Percentiles rank a stretch among this genome's conserved stretches.
phyloP scores from a whole-genome alignment of 2,329 filamentous ascomycete species.

The Fusarium transvaalense region DNA sequence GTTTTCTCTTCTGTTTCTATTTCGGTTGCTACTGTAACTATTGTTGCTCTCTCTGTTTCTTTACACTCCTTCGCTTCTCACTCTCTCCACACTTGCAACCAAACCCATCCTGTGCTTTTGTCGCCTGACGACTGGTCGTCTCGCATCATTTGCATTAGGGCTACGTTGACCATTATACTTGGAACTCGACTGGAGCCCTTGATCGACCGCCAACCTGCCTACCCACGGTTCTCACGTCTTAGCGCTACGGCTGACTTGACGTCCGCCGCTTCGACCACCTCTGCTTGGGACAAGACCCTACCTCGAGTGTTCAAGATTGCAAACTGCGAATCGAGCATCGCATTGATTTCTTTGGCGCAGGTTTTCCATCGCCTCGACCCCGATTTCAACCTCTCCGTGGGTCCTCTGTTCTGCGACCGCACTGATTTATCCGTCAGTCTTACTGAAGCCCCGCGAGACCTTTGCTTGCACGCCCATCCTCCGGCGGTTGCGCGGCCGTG shows the following conservation, averaged over 20 bases:
- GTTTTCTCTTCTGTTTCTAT: constrained; percentile 41
- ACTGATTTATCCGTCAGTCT: constrained; percentile 36
- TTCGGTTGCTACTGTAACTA: constrained; percentile 31
- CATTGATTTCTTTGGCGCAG: constrained; percentile 26
- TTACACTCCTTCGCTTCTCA: constrained; percentile 47
- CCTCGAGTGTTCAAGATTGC: constrained; percentile 24
- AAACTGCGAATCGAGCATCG: constrained; percentile 25
- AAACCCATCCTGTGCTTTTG: constrained; percentile 34
- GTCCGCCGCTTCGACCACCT: constrained; percentile 38
- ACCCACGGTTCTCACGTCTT: constrained; percentile 30
- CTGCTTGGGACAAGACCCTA: constrained; percentile 25
- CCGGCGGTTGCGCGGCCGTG: constrained; percentile 48
- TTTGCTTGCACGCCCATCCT: constrained; percentile 37
- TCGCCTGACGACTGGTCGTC: constrained; percentile 51
- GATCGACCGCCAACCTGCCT: constrained; percentile 24
- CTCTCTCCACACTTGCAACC: constrained; percentile 38
- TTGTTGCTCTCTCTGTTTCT: constrained; percentile 43
- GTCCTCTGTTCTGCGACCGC: constrained; percentile 21
- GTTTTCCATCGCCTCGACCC: constrained; percentile 24
- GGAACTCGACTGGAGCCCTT: constrained; percentile 45
- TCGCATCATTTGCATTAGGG: constrained; percentile 49
- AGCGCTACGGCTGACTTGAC: constrained; percentile 49
- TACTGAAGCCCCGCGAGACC: constrained; percentile 40
- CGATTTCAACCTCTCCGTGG: constrained; percentile 7
- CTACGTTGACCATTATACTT: constrained; percentile 39